Conservation (phyloP, 1,139 yeast species). For the Scheffersomyces parashehatae region DNA sequence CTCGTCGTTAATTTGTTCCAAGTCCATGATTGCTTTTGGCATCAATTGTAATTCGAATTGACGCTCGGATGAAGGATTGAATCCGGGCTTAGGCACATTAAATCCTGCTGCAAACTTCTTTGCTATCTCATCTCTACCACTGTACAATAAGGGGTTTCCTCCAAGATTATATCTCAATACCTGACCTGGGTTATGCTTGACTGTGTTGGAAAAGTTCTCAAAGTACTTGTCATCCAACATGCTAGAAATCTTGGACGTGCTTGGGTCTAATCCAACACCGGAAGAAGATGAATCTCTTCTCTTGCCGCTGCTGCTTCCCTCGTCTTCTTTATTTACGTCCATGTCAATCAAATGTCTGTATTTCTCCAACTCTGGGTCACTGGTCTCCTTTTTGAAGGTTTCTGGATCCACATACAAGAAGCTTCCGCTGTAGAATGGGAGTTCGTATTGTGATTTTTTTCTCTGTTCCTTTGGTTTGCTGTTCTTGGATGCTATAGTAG, state of each 20-base stretch:
- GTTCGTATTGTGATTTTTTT: constrained; percentile 10
- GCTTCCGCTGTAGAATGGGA: constrained; percentile 62
- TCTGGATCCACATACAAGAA: constrained; percentile 72
- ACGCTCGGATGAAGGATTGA: constrained; percentile 63
- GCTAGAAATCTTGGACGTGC: constrained; percentile 43
- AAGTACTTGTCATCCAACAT: constrained; percentile 76
- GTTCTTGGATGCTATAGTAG: constrained; percentile 22
- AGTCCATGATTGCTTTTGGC: constrained; percentile 88
- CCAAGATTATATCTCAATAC: constrained; percentile 79
- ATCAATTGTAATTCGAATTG: constrained; percentile 85
- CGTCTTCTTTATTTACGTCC: constrained; percentile 20
- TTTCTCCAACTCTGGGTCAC: constrained; percentile 45
- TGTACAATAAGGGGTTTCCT: constrained; percentile 73
- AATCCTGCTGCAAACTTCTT: constrained; percentile 35
- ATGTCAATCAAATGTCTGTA: constrained; percentile 52
- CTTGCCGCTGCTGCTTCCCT: constrained; percentile 2
- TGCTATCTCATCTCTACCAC: constrained; percentile 58
- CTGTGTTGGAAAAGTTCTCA: constrained; percentile 71
- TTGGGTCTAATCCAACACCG: constrained; percentile 29
- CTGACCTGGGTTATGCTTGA: constrained; percentile 82
- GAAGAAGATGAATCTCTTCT: constrained; percentile 20
- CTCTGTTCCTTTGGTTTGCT: constrained; percentile 9
- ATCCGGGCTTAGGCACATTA: constrained; percentile 52
- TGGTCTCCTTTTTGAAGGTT: constrained; percentile 39
- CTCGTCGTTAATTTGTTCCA: constrained; percentile 52